phyloP scores from a whole-genome alignment of 805 yeast species.

The Lachancea lanzarotensis region DNA sequence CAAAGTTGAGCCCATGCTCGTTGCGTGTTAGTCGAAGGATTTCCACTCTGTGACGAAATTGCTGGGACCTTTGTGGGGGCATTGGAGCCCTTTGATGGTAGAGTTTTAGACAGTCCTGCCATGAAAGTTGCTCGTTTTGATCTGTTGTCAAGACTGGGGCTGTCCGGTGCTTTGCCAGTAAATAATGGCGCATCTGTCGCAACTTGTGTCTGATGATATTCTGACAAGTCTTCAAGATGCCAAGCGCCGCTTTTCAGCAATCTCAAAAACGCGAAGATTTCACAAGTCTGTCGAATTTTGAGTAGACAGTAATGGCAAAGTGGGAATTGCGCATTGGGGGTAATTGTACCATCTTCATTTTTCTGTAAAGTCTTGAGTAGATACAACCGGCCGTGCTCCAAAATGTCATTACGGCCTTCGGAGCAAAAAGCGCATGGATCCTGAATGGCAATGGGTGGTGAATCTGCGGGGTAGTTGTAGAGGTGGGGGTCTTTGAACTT shows the following conservation, averaged over 20 bases:
- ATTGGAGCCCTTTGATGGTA: constrained; percentile 11
- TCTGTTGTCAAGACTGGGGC: constrained; percentile 18
- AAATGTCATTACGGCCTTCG: constrained; percentile 60
- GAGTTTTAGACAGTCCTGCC: constrained; percentile 17
- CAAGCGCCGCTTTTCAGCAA: constrained; percentile 54
- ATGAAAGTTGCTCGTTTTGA: constrained; percentile 26
- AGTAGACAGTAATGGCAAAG: constrained; percentile 77
- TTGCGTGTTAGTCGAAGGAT: constrained; percentile 33
- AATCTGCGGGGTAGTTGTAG: constrained; percentile 39
- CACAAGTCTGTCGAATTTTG: constrained; percentile 76
- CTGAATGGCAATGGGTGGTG: constrained; percentile 68
- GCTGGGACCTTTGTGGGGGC: constrained; percentile 12
- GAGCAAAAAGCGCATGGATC: constrained; percentile 82
- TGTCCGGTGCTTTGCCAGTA: not conserved
- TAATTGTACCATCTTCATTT: constrained; percentile 26
- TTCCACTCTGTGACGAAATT: constrained; percentile 17
- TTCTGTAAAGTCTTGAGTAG: constrained; percentile 45
- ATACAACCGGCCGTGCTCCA: constrained; percentile 75
- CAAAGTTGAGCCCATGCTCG: constrained; percentile 60
- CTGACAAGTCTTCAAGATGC: constrained; percentile 42
- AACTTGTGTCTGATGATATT: constrained; percentile 13
- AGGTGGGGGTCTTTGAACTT: constrained; percentile 31
- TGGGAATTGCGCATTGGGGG: constrained; percentile 44
- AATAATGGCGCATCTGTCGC: constrained; percentile 5
- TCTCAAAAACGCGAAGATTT: constrained; percentile 70